phyloP scores from a whole-genome alignment of 495 filamentous ascomycete genomes.

The Apiosordaria backusii region DNA sequence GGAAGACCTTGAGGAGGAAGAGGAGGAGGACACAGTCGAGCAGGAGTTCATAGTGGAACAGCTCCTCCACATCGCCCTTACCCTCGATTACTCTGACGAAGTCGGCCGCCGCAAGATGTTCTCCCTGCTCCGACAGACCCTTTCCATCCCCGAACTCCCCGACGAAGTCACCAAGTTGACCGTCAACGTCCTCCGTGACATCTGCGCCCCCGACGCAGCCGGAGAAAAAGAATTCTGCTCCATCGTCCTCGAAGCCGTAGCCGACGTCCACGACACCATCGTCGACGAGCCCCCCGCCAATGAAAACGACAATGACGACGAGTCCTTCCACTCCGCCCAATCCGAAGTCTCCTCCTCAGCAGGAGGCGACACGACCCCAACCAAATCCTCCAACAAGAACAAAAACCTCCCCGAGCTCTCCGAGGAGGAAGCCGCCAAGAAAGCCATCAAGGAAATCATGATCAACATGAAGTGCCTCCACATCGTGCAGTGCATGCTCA shows the following conservation, averaged over 20 bases:
- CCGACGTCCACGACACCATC: conserved; percentile 92
- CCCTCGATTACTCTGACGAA: conserved; percentile 92
- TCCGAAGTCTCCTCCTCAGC: conserved; percentile 63
- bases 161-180: conserved; percentile 89
- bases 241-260: conserved; percentile 86
- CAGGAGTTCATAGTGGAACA: conserved; percentile 95
- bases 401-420: conserved; percentile 43
- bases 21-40: conserved; percentile 77
- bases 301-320: conserved; percentile 56
- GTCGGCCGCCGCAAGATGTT: conserved; percentile 95
- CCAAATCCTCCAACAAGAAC: conserved; percentile 45
- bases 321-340: conserved; percentile 86
- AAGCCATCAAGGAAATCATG: conserved; percentile 83
- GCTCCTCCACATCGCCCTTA: conserved; percentile 84
- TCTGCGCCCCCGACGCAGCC: conserved; percentile 71
- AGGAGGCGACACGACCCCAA: conserved; percentile 52
- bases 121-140: conserved; percentile 72
- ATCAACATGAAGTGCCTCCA: conserved; percentile 98
- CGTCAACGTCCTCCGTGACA: conserved; percentile 73
- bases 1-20: conserved; percentile 54
- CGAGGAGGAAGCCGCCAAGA: conserved; percentile 73
- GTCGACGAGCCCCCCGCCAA: conserved; percentile 48
- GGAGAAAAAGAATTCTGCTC: conserved; percentile 93
- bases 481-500: conserved; percentile 95
- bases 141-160: conserved; percentile 82